Percentiles rank a stretch among this genome's conserved stretches.
Conservation (phyloP, 2,329 filamentous ascomycete genomes). For the Pseudogymnoascus destructans region DNA sequence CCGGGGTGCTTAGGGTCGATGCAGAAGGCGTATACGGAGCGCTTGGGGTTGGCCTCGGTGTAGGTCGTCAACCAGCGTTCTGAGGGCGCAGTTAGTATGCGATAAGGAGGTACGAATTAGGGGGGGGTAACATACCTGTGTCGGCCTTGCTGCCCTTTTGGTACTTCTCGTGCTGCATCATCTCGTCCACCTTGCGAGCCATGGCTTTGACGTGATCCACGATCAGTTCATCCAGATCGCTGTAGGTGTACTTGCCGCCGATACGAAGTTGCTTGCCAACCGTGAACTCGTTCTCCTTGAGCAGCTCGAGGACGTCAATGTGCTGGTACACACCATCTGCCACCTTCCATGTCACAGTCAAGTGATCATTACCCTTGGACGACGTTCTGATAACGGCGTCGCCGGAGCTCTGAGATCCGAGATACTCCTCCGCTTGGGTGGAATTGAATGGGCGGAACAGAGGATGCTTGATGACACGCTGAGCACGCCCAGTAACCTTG, state of each 20-base stretch:
- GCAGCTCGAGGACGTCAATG: conserved; percentile 89
- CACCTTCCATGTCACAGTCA: conserved; percentile 97
- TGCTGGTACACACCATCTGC: conserved; percentile 94
- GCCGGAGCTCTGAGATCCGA: conserved; percentile 72
- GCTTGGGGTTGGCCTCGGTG: conserved; percentile 87
- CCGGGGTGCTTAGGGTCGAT: conserved; percentile 83
- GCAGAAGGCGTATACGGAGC: conserved; percentile 91
- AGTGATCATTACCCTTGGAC: conserved; percentile 87
- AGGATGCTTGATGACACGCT: conserved; percentile 94
- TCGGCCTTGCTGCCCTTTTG: conserved; percentile 67
- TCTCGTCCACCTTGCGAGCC: conserved; percentile 93
- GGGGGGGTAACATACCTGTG: conserved; percentile 47
- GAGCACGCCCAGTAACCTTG: conserved; percentile 68
- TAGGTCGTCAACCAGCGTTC: conserved; percentile 95
- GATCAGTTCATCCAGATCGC: conserved; percentile 92
- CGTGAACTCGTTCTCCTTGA: conserved; percentile 94
- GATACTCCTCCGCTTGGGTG: conserved; percentile 81
- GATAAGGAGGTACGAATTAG: conserved; percentile 6
- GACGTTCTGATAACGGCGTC: conserved; percentile 93
- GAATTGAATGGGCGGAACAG: conserved; percentile 91
- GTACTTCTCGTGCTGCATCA: conserved; percentile 91
- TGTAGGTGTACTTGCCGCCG: conserved; percentile 80
- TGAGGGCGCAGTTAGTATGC: conserved; percentile 28
- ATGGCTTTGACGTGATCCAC: conserved; percentile 96
- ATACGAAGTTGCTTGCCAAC: conserved; percentile 78